Conservation (phyloP, 192 early-diverging fungal species). For the Piromyces finnis region DNA sequence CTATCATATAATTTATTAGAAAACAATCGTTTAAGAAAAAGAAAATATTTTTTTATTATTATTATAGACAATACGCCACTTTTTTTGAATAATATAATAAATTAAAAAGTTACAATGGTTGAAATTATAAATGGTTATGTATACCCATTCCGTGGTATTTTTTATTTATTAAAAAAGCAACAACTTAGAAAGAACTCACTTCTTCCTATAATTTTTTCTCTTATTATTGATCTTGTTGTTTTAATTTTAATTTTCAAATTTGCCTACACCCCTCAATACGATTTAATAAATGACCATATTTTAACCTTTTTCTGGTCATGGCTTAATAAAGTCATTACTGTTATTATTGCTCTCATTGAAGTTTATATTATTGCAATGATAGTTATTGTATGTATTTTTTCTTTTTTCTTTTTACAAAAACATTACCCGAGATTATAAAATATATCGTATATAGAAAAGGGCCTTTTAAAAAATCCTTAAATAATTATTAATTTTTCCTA, state of each 20-base stretch:
- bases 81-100: too few relatives aligned
- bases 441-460: too few relatives aligned
- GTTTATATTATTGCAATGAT: not conserved
- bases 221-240: not conserved
- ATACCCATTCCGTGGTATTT: not conserved
- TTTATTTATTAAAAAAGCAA: not conserved
- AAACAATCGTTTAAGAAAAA: too few relatives aligned
- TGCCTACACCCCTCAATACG: not conserved
- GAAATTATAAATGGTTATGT: not conserved
- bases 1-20: too few relatives aligned
- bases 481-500: too few relatives aligned
- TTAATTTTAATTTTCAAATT: not conserved
- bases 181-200: not conserved
- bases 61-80: too few relatives aligned
- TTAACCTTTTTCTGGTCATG: not conserved
- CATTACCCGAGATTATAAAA: too few relatives aligned
- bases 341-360: not conserved
- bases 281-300: not conserved
- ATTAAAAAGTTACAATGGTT: not conserved
- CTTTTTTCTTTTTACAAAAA: not conserved
- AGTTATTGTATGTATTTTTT: not conserved
- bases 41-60: too few relatives aligned
- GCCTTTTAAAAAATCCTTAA: too few relatives aligned
- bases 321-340: not conserved
- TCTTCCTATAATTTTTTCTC: not conserved